Evolutionary conservation across 2,329 filamentous ascomycete genomes (phyloP).

Genomic region (Ceratocystis lukuohia): DNA sequence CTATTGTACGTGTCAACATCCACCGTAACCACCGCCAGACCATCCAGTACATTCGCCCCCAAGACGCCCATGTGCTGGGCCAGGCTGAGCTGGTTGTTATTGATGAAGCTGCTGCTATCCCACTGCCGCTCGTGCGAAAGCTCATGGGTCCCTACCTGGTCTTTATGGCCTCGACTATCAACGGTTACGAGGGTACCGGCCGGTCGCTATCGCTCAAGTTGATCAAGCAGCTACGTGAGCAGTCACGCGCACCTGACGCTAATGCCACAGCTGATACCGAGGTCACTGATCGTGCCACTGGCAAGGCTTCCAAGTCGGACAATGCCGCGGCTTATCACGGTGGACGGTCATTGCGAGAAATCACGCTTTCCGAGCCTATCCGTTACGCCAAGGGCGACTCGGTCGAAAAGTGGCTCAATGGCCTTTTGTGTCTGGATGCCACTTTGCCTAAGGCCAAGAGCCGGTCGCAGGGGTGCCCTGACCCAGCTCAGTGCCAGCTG

Average conservation of each 20-base stretch:
- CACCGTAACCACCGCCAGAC: slow-evolving; percentile 91
- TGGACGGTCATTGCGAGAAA: slow-evolving; percentile 76
- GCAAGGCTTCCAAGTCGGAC: slow-evolving; percentile 52
- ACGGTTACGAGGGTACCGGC: slow-evolving; percentile 94
- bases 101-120: slow-evolving; percentile 93
- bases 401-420: slow-evolving; percentile 95
- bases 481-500: slow-evolving; percentile 82
- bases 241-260: slow-evolving; percentile 51
- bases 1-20: slow-evolving; percentile 91
- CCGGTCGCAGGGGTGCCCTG: slow-evolving; percentile 64
- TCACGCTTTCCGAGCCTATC: slow-evolving; percentile 86
- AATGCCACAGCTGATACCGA: slow-evolving; percentile 44
- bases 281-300: slow-evolving; percentile 66
- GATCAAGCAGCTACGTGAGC: slow-evolving; percentile 91
- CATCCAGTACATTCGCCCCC: slow-evolving; percentile 94
- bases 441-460: slow-evolving; percentile 68
- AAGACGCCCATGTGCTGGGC: slow-evolving; percentile 87
- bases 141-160: slow-evolving; percentile 93
- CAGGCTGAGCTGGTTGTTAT: slow-evolving; percentile 94
- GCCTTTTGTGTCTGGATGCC: slow-evolving; percentile 81
- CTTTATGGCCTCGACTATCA: slow-evolving; percentile 99
- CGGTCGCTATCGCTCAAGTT: slow-evolving; percentile 89
- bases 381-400: slow-evolving; percentile 81
- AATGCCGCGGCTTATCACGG: slow-evolving; percentile 42
- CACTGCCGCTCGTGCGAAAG: slow-evolving; percentile 80